Base-by-base conservation (phyloP, 345 rosid species). In the Stellera chamaejasme region DNA sequence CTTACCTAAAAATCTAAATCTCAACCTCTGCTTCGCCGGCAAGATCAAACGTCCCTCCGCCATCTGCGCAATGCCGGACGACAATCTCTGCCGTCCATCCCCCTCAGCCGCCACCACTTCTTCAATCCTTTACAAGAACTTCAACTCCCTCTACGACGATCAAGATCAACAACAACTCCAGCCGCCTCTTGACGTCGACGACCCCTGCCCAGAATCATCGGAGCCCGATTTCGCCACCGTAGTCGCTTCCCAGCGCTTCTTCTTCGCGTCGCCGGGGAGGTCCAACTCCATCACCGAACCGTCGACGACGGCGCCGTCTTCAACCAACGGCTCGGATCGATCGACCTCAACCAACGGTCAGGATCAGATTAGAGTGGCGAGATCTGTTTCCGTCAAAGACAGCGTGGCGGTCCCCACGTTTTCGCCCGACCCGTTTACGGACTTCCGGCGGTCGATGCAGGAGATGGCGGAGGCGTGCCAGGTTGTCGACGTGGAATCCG, bases 391-490 rank as follows among this genome's bases (percentile, higher is more conserved):
- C 0, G 66, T 72, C 14, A 65, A 64, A 63, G 78, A 65, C 52
- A 72, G 83, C 41, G 76, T 79, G 19, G 95, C 87, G 11, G 78
- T 86, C 41, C 65, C 82, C 25, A 83, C 87, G 0, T 69, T 78
- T 72, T 89, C 99, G 32, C 91, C 91, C 42, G 90, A 93, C 69
- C 99, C 99, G 0, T 78, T 75, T 72, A 62, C 72, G 55, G 97
- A 88, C 65, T 89, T 93, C 82, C 62, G 97, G 65, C 67, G 62
- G 69, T 93, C 99, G 64, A 93, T 93, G 99, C 82, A 84, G 57
- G 99, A 93, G 77, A 93, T 93, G 99, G 85, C 87, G 66, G 90
- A 88, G 65, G 97, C 96, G 25, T 79, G 70, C 41, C 68, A 54
- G 52, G 64, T 79, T 50, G 59, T 67, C 8, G 94, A 88, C 50